Evolutionary conservation across 2,329 filamentous ascomycete genomes (phyloP), one percentile per base, ranked within the genome.

Genomic region (Triangularia setosa): DNA sequence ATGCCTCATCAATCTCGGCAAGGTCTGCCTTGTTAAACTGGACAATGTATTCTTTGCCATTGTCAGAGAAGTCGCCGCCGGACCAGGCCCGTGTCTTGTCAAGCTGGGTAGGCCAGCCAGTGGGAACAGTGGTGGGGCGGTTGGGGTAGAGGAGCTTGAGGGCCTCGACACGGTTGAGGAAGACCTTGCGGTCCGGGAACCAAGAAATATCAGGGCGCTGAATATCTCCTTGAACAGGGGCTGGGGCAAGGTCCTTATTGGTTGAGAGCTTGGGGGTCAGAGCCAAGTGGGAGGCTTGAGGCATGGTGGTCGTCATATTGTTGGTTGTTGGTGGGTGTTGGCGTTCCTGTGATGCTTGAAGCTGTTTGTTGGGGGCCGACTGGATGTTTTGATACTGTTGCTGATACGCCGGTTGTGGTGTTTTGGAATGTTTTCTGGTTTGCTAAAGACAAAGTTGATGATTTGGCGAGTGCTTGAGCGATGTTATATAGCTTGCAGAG

Each of bases 101-200:
- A 28, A 70, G 30, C 35, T 67, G 44, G 27, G 61, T 35, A 1
- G 69, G 70, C 65, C 67, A 71, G 56, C 68, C 70, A 9, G 62
- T 21, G 24, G 70, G 69, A 12, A 71, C 53, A 12, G 68, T 67
- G 23, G 68, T 70, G 21, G 65, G 70, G 12, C 69, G 68, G 56
- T 71, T 55, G 2, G 61, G 65, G 30, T 65, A 33, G 25, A 67
- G 64, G 0, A 28, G 54, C 28, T 63, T 65, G 40, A 71, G 65
- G 9, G 54, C 58, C 62, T 67, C 67, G 18, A 69, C 69, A 7
- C 70, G 67, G 52, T 69, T 65, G 53, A 65, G 66, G 66, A 62
- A 70, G 23, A 66, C 62, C 61, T 71, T 69, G 65, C 64, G 68
- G 2, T 65, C 67, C 12, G 70, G 69, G 24, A 69, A 65, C 70